Base-by-base conservation (phyloP, 176 grass and related monocot genomes). In the Poa pratensis region DNA sequence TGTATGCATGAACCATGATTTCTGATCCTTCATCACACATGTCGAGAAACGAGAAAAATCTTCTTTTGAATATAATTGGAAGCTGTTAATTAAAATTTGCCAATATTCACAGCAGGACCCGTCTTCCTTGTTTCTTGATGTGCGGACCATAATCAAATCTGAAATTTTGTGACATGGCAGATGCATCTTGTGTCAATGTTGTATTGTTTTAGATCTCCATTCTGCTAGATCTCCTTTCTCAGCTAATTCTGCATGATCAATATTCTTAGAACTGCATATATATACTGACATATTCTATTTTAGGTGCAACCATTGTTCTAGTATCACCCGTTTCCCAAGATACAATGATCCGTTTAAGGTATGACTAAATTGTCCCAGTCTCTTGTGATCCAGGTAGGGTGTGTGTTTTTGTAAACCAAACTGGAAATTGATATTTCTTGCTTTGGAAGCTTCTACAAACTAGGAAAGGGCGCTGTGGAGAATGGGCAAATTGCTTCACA, bases 401-500 rank as follows among this genome's bases (percentile, higher is more conserved):
- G 32, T 46, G 45, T 62, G 35, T 54, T 80, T 80, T 88, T 75
- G 19, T 37, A 45, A 68, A 73, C 48, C n/a, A 78, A 82, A 76
- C 1, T 78, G 7, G 32, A 57, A 76, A 85, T 40, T 82, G 40
- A 89, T 76, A 32, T 69, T 59, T 68, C 54, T 90, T 73, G 13
- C 73, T 62, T 51, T 85, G 57, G 65, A 87, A 98, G 96, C 96
- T 98, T 88, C 34, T 95, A 83, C 86, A 98, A 94, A 98, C 89
- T 82, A 98, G 88, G 86, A 92, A 81, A 82, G 96, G 96, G 11
- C 96, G 96, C 5, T 98, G 96, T 86, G 96, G 96, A 81, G 96
- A 98, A 90, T 98, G 96, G 96, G 93, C 96, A 39, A 95, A 98
- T 87, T 98, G 96, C 86, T 98, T 98, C 81, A 98, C 96, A 32